Percentiles rank a stretch among this genome's conserved stretches.
Conservation (phyloP, 2,329 filamentous ascomycete genomes). For the Stenocarpella maydis region DNA sequence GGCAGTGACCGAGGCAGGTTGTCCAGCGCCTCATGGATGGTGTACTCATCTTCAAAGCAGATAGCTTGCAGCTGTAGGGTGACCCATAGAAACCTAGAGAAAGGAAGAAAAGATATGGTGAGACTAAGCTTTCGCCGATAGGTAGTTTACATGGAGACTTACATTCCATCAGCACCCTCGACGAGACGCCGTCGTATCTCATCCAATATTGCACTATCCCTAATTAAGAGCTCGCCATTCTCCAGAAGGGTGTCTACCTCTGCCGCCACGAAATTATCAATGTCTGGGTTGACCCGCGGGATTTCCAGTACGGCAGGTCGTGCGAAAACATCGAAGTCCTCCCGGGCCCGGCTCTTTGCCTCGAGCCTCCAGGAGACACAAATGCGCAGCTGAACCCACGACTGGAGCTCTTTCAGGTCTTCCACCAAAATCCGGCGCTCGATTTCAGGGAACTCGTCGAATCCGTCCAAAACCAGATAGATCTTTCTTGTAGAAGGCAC, state of each 20-base stretch:
- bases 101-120: background rate
- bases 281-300: background rate
- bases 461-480: background rate
- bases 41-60: background rate
- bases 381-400: background rate
- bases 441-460: background rate
- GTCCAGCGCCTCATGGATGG: background rate
- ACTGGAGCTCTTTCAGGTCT: conserved; percentile 7
- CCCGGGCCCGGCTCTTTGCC: background rate
- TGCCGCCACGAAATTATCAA: background rate
- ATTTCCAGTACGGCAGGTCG: background rate
- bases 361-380: conserved; percentile 12
- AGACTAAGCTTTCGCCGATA: background rate
- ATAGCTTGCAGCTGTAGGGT: background rate
- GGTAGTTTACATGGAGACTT: background rate
- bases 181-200: conserved; percentile 1
- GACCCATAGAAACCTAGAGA: background rate
- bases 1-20: background rate
- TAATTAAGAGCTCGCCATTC: background rate
- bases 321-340: background rate
- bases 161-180: background rate
- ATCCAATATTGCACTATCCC: background rate
- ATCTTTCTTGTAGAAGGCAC: background rate
- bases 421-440: background rate
- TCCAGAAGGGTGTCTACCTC: background rate